These are phyloP conservation scores for Fomitopsis serialis DNA, from an alignment of 768 basidiomycete species.

Conservation along the genomic window DNA sequence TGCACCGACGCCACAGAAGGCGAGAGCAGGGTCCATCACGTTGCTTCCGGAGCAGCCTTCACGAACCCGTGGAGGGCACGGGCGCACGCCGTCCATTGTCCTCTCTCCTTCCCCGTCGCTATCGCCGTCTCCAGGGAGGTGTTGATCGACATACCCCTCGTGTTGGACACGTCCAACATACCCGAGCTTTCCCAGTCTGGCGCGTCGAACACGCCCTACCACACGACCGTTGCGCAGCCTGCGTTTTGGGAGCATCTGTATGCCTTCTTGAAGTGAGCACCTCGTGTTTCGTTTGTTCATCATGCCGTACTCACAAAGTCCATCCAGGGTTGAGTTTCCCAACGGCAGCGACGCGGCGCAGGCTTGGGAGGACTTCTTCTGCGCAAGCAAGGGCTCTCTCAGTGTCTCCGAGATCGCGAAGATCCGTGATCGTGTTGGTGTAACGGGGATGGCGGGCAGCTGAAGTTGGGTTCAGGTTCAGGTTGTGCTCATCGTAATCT, in stretches of 20 bases:
- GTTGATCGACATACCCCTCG: constrained; percentile 58
- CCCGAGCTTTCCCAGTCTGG: constrained; percentile 29
- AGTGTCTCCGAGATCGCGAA: constrained; percentile 85
- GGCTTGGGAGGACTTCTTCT: constrained; percentile 86
- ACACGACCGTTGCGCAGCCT: constrained; percentile 65
- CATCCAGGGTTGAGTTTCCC: constrained; percentile 52
- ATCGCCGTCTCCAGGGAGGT: constrained; percentile 38
- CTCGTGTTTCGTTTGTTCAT: not conserved
- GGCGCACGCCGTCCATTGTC: constrained; percentile 72
- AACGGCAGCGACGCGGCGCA: constrained; percentile 56
- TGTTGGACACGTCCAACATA: constrained; percentile 53
- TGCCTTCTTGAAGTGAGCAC: constrained; percentile 54
- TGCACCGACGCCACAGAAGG: constrained; percentile 14
- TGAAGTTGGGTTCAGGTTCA: constrained; percentile 23
- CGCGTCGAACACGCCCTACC: constrained; percentile 43
- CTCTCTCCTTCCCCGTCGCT: constrained; percentile 70
- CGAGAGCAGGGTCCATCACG: constrained; percentile 8
- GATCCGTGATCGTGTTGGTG: constrained; percentile 84
- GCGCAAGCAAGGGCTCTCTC: constrained; percentile 74
- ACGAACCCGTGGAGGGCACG: constrained; percentile 40
- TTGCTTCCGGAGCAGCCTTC: constrained; percentile 18
- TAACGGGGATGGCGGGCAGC: constrained; percentile 85
- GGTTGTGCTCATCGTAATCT: not conserved
- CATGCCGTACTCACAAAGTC: not conserved
- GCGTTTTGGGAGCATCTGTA: constrained; percentile 75